phyloP scores from a whole-genome alignment of 169 alveolate species.

The Neospora caninum region DNA sequence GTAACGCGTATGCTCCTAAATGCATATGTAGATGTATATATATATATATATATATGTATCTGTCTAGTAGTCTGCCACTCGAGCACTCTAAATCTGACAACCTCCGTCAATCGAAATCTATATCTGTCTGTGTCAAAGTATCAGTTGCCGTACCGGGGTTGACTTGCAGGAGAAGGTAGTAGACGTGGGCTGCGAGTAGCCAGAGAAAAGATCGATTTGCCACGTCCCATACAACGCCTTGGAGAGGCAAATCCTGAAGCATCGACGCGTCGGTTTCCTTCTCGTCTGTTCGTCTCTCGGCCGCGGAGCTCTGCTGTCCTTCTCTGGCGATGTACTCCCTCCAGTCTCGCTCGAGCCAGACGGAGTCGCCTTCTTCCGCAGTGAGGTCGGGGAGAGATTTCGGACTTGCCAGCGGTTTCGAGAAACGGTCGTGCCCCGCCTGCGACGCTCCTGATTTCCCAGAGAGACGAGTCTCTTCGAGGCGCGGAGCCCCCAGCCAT shows the following conservation, averaged over 20 bases:
- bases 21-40: background rate
- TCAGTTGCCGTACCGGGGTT: background rate
- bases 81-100: too few species aligned
- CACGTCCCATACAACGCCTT: slow-evolving; percentile 18
- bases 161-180: slow-evolving; percentile 32
- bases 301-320: background rate
- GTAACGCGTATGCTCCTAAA: too few species aligned
- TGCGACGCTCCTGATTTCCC: too few species aligned
- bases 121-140: background rate
- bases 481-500: background rate
- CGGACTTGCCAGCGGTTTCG: background rate
- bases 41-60: background rate
- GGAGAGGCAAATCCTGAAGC: background rate
- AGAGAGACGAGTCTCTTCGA: background rate
- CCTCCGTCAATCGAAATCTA: background rate
- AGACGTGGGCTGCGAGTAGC: slow-evolving; percentile 45
- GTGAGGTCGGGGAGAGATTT: background rate
- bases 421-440: too few species aligned
- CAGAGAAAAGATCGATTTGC: slow-evolving; percentile 22
- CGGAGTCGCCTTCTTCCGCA: background rate
- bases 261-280: background rate
- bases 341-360: background rate
- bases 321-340: background rate
- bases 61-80: too few species aligned
- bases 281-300: background rate